Percentiles rank a stretch among this genome's conserved stretches.
Evolutionary conservation across 305 asterid genomes (phyloP).

Genomic region (Fraxinus latifolia): DNA sequence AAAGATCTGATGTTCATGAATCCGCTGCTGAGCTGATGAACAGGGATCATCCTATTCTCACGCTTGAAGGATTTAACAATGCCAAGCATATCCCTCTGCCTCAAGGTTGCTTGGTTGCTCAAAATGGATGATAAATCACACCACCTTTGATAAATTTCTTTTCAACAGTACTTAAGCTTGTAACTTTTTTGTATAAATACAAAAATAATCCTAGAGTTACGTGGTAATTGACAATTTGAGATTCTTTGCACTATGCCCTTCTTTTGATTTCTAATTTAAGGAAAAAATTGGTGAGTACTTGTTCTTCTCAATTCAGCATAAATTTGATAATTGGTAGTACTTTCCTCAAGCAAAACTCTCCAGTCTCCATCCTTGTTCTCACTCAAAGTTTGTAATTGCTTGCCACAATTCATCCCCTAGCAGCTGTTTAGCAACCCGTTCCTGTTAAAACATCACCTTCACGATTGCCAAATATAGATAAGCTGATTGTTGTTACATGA

Average conservation of each 20-base stretch:
- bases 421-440: not conserved
- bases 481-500: not conserved
- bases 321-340: not conserved
- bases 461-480: not conserved
- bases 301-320: not conserved
- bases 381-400: not conserved
- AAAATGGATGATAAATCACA: not conserved
- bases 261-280: not conserved
- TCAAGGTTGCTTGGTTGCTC: not conserved
- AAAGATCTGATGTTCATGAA: not conserved
- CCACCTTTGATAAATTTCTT: not conserved
- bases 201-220: not conserved
- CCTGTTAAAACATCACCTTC: not conserved
- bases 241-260: not conserved
- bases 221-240: not conserved
- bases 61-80: not conserved
- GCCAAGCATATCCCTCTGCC: not conserved
- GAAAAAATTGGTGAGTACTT: not conserved
- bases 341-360: not conserved
- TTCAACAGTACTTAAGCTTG: not conserved
- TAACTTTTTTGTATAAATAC: not conserved
- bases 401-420: not conserved
- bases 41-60: not conserved
- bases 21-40: not conserved
- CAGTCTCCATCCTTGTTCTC: not conserved